Evolutionary conservation across 1,284 basidiomycete genomes (phyloP).

Genomic region (Ceratobasidium sp.): DNA sequence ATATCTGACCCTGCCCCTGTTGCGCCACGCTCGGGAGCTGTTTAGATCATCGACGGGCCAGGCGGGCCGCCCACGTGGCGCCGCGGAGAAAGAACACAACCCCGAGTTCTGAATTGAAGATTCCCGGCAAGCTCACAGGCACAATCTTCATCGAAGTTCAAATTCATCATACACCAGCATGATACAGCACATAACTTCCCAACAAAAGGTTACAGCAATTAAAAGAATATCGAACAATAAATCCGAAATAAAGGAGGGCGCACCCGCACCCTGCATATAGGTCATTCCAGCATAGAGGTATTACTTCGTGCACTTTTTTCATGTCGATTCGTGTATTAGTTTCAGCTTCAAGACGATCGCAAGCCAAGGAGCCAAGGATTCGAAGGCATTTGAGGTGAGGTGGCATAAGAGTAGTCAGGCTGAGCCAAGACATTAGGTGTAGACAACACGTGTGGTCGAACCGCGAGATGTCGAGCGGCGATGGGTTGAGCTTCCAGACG

Average conservation of each 20-base stretch:
- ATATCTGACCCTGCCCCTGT: background rate
- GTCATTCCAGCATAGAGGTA: background rate
- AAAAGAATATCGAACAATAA: conserved; percentile 1
- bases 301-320: background rate
- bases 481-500: conserved; percentile 1
- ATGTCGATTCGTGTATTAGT: background rate
- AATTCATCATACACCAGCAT: background rate
- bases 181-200: conserved; percentile 13
- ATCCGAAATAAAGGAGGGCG: conserved; percentile 12
- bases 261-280: background rate
- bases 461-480: conserved; percentile 34
- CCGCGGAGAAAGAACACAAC: background rate
- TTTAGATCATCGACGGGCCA: background rate
- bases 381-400: background rate
- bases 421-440: conserved; percentile 19
- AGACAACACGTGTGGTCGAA: conserved; percentile 31
- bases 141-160: background rate
- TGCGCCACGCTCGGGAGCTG: background rate
- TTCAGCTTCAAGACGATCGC: background rate
- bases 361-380: background rate
- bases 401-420: background rate
- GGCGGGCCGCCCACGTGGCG: conserved; percentile 4
- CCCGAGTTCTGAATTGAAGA: background rate
- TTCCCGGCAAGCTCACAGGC: background rate
- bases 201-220: background rate